Base-by-base conservation (phyloP, 441 rosid species). In the Kokia cookei region DNA sequence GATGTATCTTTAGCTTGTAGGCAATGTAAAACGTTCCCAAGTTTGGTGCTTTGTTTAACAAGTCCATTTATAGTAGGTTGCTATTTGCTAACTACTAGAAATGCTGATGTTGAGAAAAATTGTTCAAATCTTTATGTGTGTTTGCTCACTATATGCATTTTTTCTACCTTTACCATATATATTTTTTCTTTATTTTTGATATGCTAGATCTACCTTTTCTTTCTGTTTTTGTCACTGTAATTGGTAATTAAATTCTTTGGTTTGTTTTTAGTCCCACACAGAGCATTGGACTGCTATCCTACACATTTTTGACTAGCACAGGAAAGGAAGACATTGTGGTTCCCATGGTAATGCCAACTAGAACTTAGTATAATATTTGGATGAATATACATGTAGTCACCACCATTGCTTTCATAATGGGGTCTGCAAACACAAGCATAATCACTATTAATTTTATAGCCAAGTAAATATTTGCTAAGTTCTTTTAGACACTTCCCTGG, bases 281-380 rank as follows among this genome's bases (percentile, higher is more conserved):
- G 88, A 93, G 97, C 84, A 91, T 95, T 79, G 99, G 99, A 63
- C 73, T 95, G 84, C 83, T 95, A 51, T 93, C 98, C 3, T 95
- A 93, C 80, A 90, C 94, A 13, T 95, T 93, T 76, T 79, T 95
- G 88, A 93, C 82, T 85, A 91, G 90, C 80, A 95, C 99, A 0
- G 96, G 97, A 50, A 93, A 90, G 86, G 96, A 93, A 81, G 98
- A 95, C 84, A 93, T 95, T 42, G 88, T 95, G 70, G 99, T 95
- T 50, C 99, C 99, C 63, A 89, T 95, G 99, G 99, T 95, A 92
- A 86, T 57, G 29, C 40, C 26, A 71, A 40, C 14, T 40, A 19
- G 4, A 37, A 10, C 7, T 42, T 71, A 13, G 8, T 57, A 19
- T 57, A 14, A 6, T 71, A 10, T 58, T 6, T 37, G 9, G 66